Conservation (phyloP, 2,329 filamentous ascomycete genomes). For the Ceratocystis diversiconidia region DNA sequence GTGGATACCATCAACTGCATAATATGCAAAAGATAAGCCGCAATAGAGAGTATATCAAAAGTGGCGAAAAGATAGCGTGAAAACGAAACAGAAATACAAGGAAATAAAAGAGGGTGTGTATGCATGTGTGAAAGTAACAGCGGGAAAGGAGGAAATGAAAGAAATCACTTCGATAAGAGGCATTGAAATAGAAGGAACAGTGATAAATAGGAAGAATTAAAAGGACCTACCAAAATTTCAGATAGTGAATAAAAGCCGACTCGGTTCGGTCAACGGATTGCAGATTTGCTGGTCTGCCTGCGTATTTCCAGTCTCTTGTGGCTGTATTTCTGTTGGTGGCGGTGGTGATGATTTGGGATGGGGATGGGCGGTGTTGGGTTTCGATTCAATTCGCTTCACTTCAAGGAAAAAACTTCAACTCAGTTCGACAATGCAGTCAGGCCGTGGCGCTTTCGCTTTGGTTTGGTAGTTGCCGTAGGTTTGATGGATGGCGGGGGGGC, state of each 20-base stretch:
- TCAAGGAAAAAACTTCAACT: neutral
- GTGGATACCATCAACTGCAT: slow-evolving; percentile 7
- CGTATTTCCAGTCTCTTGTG: neutral
- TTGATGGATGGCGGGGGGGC: neutral
- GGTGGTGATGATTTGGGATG: neutral
- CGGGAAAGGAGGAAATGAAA: neutral
- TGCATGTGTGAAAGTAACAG: neutral
- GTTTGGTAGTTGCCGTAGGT: neutral
- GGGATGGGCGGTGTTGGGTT: neutral
- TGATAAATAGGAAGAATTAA: neutral
- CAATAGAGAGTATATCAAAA: neutral
- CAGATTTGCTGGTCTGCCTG: neutral
- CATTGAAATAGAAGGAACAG: slow-evolving; percentile 3
- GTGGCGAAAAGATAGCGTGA: slow-evolving; percentile 1
- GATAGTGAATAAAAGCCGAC: neutral
- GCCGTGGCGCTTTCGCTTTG: neutral
- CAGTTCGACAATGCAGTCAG: slow-evolving; percentile 7
- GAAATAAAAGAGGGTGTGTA: neutral
- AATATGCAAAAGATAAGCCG: slow-evolving; percentile 7
- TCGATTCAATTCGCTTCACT: neutral
- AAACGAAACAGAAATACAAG: neutral
- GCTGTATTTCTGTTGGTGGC: neutral
- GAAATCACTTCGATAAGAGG: neutral
- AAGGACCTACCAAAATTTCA: neutral
- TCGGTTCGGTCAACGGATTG: neutral